These are phyloP conservation scores for Hyphodiscus hymeniophilus DNA, from an alignment of 495 filamentous ascomycete species.

Conservation along the genomic window DNA sequence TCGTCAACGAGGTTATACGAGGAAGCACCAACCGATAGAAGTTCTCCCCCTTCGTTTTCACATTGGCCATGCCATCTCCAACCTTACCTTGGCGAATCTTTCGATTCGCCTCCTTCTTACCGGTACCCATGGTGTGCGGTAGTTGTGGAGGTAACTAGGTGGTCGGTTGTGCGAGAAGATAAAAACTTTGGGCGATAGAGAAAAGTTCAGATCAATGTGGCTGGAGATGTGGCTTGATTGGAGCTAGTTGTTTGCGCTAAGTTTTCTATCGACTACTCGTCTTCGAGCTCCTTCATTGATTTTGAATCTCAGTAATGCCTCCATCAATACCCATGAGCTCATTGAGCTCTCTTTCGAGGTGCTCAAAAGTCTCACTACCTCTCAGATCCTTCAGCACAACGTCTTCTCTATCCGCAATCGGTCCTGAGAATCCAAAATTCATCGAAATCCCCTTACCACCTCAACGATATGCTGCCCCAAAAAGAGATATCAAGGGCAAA, in stretches of 20 bases:
- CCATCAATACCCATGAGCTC: constrained; percentile 20
- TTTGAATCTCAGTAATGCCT: constrained; percentile 20
- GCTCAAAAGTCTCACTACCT: constrained; percentile 4
- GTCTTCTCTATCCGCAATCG: constrained; percentile 26
- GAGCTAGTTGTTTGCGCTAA: constrained; percentile 7
- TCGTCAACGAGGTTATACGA: background rate
- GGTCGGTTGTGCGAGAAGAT: constrained; percentile 4
- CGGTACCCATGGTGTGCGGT: constrained; percentile 66
- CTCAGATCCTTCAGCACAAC: constrained; percentile 37
- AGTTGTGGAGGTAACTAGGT: constrained; percentile 1
- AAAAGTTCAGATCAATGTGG: constrained; percentile 1
- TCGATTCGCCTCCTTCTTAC: constrained; percentile 85
- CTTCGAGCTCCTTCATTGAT: background rate
- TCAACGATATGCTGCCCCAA: constrained; percentile 33
- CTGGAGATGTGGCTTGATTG: constrained; percentile 4
- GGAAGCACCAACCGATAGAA: constrained; percentile 60
- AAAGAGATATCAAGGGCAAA: constrained; percentile 54
- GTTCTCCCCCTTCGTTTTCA: constrained; percentile 91
- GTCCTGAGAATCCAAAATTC: constrained; percentile 66
- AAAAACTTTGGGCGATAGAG: background rate
- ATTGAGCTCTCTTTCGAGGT: constrained; percentile 17
- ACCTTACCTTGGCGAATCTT: constrained; percentile 71
- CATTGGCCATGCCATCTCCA: constrained; percentile 80
- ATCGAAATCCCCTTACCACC: constrained; percentile 60
- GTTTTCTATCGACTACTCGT: constrained; percentile 1